Evolutionary conservation across 2,329 filamentous ascomycete species (phyloP), one percentile per base, ranked within the genome.

Genomic region (Ceratocystiopsis brevicomis): DNA sequence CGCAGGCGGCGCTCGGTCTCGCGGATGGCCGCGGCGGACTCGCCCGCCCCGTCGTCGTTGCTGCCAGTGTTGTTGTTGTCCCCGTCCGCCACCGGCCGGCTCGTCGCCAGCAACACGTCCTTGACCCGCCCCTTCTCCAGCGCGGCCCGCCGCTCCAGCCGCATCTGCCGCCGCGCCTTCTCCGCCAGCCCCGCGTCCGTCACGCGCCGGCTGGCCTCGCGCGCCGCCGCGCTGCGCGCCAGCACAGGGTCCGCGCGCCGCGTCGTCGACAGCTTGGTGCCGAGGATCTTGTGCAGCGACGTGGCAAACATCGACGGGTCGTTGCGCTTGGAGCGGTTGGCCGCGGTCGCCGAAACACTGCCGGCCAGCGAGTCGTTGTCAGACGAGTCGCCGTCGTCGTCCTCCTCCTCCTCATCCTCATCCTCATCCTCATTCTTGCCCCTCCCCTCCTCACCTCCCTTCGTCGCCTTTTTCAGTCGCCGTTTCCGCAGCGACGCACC

Each of bases 231-330:
- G 57, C 81, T 88, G 54, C 90, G 80, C 6, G 87, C 79, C 4
- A 98, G 70, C n/a, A 98, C 83, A 0, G 90, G 90, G 57, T 98
- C 90, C 44, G 78, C 70, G 19, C 87, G 81, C 56, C 85, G 85
- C 32, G 81, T 73, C 9, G 74, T 76, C 2, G 86, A 80, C 11
- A 96, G 69, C 62, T 96, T 96, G 41, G 85, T 88, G 44, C 77
- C 78, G 38, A 98, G 71, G 57, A 98, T 95, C 61, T 90, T 93
- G 52, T 82, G 81, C 54, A 98, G 85, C 41, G 86, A 94, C 1
- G 80, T 93, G 19, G 88, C 84, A 59, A 98, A 96, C 42, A 84
- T 86, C 49, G 71, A 67, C 3, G 90, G 87, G 60, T 98, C 88
- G 62, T 94, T 93, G 56, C 87, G 80, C 63, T 96, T 96, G 14